A percentile compares a stretch with the other conserved stretches of the same genome.
phyloP scores from a whole-genome alignment of 768 basidiomycete genomes.

The Clitopilus hobsonii region DNA sequence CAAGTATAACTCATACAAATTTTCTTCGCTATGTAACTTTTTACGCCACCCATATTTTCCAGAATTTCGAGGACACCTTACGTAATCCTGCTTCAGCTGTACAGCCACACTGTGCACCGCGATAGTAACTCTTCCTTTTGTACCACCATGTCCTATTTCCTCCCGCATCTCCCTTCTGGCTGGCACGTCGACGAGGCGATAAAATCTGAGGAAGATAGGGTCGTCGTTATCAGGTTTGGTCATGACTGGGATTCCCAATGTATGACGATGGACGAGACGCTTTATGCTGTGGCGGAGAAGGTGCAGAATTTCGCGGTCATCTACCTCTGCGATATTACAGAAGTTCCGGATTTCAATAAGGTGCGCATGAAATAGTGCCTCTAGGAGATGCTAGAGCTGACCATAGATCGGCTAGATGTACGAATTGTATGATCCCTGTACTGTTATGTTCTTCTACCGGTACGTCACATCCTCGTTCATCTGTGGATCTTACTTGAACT shows the following conservation, averaged over 20 bases:
- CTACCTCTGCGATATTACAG: constrained; percentile 91
- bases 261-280: constrained; percentile 99
- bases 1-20: not conserved
- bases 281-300: constrained; percentile 88
- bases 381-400: no score
- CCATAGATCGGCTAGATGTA: no score
- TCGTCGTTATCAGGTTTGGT: constrained; percentile 93
- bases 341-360: constrained; percentile 99
- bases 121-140: not conserved
- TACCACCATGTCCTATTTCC: constrained; percentile 75
- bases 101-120: not conserved
- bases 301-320: constrained; percentile 99
- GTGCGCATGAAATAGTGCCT: no score
- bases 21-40: not conserved
- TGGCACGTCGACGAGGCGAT: constrained; percentile 99
- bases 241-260: constrained; percentile 92
- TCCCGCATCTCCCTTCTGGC: constrained; percentile 83
- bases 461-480: constrained; percentile 28
- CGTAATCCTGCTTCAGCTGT: not conserved
- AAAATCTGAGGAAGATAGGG: constrained; percentile 94
- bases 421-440: constrained; percentile 95
- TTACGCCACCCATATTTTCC: not conserved
- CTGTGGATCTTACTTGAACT: not conserved
- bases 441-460: constrained; percentile 99
- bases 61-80: not conserved